These are phyloP conservation scores for Solanum pinnatisectum DNA, from an alignment of 257 asterid genomes.

Conservation along the genomic window DNA sequence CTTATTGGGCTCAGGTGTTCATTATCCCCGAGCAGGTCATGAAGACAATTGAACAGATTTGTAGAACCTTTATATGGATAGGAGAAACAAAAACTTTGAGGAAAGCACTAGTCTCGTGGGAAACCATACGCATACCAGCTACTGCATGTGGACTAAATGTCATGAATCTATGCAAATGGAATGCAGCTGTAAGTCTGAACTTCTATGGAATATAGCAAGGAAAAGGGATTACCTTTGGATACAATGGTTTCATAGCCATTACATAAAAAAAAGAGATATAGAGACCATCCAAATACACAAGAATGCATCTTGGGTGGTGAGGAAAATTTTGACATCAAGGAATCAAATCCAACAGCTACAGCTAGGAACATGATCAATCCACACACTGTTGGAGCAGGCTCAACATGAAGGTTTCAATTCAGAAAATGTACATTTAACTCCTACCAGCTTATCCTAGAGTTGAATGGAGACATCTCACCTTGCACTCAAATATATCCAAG, in stretches of 20 bases:
- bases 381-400: neutral
- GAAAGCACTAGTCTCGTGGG: neutral
- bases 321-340: neutral
- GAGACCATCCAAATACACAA: neutral
- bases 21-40: neutral
- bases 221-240: neutral
- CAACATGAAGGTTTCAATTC: neutral
- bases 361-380: no score
- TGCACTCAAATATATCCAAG: neutral
- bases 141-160: neutral
- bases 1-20: neutral
- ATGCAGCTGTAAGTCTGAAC: neutral
- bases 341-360: no score
- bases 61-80: neutral
- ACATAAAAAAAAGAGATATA: neutral
- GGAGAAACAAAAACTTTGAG: neutral
- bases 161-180: neutral
- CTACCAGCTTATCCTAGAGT: neutral
- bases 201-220: neutral
- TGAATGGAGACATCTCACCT: rapidly evolving
- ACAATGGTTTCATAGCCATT: neutral
- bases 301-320: neutral
- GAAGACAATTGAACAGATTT: neutral
- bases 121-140: neutral
- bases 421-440: neutral